Evolutionary conservation across 139 green algal species (phyloP).

Genomic region (Edaphochlamys debaryana): DNA sequence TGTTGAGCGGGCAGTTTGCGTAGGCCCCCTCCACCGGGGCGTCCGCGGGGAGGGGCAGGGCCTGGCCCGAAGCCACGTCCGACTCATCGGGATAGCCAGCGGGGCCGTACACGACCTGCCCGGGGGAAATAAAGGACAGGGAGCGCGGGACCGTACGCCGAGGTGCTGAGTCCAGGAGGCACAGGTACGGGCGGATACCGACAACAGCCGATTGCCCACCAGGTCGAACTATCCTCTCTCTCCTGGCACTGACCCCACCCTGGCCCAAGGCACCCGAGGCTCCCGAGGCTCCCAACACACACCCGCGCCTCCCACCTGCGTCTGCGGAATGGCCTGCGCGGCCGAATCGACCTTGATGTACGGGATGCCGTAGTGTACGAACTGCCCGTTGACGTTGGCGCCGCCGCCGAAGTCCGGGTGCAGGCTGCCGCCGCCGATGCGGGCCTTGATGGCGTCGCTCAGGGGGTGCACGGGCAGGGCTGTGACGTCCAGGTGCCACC

Average conservation of each 20-base stretch:
- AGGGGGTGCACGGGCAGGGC: slow-evolving; percentile 36
- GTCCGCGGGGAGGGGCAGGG: slow-evolving; percentile 30
- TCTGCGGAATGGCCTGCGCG: too few relatives aligned
- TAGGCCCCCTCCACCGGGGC: slow-evolving; percentile 44
- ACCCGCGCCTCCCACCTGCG: too few relatives aligned
- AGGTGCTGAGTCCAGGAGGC: too few relatives aligned
- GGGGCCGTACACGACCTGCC: slow-evolving; percentile 10
- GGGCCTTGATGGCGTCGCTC: slow-evolving; percentile 22
- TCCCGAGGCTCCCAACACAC: too few relatives aligned
- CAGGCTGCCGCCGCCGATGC: slow-evolving; percentile 32
- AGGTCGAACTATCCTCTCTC: too few relatives aligned
- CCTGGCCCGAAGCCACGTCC: background rate
- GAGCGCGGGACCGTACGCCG: too few relatives aligned
- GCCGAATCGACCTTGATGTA: background rate
- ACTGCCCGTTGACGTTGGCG: background rate
- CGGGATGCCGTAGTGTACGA: slow-evolving; percentile 48
- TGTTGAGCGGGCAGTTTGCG: slow-evolving; percentile 20
- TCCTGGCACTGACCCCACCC: too few relatives aligned
- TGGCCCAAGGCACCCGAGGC: too few relatives aligned
- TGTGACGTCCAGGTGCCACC: slow-evolving; percentile 31
- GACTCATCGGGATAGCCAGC: slow-evolving; percentile 19
- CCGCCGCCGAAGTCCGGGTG: slow-evolving; percentile 39
- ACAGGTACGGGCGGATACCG: too few relatives aligned
- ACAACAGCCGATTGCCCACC: too few relatives aligned
- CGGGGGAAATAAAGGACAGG: too few relatives aligned